Percentiles rank a stretch among this genome's conserved stretches.
phyloP scores from a whole-genome alignment of 495 filamentous ascomycete genomes.

The Penicillium cinerascens region DNA sequence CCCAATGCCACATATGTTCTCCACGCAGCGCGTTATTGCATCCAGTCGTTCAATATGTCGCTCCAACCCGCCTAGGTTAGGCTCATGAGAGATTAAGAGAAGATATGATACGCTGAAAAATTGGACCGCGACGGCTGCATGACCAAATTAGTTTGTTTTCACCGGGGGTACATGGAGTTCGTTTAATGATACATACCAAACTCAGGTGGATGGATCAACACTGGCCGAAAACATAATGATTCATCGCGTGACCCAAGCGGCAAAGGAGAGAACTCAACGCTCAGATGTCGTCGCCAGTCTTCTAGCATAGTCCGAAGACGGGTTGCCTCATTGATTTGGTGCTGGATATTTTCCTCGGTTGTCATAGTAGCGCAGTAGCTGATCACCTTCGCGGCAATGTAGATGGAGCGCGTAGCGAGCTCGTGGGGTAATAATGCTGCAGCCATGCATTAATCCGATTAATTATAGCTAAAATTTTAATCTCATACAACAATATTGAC shows the following conservation, averaged over 20 bases:
- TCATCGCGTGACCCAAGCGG: conserved; percentile 1
- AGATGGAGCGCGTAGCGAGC: too few relatives aligned
- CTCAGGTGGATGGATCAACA: conserved; percentile 20
- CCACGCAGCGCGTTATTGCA: conserved; percentile 14
- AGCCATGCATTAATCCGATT: too few relatives aligned
- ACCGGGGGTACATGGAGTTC: too few relatives aligned
- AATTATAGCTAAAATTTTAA: too few relatives aligned
- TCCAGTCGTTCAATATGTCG: too few relatives aligned
- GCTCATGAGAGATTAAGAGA: conserved; percentile 7
- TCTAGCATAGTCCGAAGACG: conserved; percentile 16
- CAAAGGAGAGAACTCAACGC: conserved; percentile 23
- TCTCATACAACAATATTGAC: too few relatives aligned
- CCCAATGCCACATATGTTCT: conserved; percentile 23
- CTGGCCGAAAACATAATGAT: conserved; percentile 8
- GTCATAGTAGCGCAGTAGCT: too few relatives aligned
- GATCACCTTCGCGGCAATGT: too few relatives aligned
- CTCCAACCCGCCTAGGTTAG: too few relatives aligned
- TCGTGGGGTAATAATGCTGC: too few relatives aligned
- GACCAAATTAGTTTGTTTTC: too few relatives aligned
- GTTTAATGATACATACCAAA: conserved; percentile 24
- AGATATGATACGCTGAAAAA: conserved; percentile 17
- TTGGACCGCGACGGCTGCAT: conserved; percentile 25
- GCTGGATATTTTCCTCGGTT: background rate
- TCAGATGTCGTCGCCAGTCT: conserved; percentile 23
- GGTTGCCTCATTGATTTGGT: conserved; percentile 8